Base-by-base conservation (phyloP, 176 grass and related monocot species). In the Juncus effusus region DNA sequence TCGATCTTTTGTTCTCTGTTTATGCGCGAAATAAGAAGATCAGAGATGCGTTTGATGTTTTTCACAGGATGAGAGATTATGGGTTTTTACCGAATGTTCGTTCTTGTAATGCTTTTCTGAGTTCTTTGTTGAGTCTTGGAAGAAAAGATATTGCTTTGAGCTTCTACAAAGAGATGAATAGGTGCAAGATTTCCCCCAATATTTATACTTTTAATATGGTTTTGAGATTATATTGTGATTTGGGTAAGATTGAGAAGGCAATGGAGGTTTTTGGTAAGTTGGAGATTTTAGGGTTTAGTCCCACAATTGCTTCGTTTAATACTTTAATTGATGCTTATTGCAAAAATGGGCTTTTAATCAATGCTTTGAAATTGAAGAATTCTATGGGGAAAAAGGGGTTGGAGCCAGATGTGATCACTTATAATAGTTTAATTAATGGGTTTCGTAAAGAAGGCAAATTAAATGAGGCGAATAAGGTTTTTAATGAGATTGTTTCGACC, bases 181-280 rank as follows among this genome's bases (percentile, higher is more conserved):
- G 84, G 42, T 68, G 78, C 28, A 28, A 84, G 58, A 76, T 90
- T 55, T 87, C 91, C 2, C 87, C 82, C 35, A 90, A 96, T 16
- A 82, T 64, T 19, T 96, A 84, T 70, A 96, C 91, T 9, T 57
- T 79, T 39, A 96, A 96, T 70, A 96, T 96, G 91, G 65, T 88
- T 40, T 39, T 96, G 40, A 65, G 67, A 0, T 81, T 84, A 0
- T 72, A 69, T 14, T 85, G 87, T 10, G 70, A 60, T 56, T 13
- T 49, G 19, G 91, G 87, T 7, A 86, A 71, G 59, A 7, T 83
- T 3, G 81, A 37, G 3, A 79, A 85, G 28, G 91, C 87, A 1
- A 38, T 74, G 7, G 66, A 54, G 38, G 4, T 96, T 76, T 81
- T 96, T 51, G 73, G 80, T 1, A 77, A 71, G 74, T 90, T 96